A percentile compares a stretch with the other conserved stretches of the same genome.
phyloP scores from a whole-genome alignment of 2,329 filamentous ascomycete species.

The Penicillium janthinellum region DNA sequence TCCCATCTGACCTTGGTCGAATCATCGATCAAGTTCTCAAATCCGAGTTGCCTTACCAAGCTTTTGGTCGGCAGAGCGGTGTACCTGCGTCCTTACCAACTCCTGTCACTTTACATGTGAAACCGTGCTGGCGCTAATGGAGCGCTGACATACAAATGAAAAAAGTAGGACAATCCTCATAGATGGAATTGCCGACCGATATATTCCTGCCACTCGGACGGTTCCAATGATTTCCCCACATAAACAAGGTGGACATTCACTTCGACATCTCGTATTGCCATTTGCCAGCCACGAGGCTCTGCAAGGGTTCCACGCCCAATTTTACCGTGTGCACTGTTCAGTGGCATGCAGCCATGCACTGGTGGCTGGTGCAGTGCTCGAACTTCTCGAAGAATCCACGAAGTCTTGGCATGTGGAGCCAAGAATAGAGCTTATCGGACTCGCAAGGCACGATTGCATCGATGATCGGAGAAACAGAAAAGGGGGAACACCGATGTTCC shows the following conservation, averaged over 20 bases:
- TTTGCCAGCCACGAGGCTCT: not conserved
- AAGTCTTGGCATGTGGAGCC: not conserved
- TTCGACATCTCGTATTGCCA: not conserved
- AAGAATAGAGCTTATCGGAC: not conserved
- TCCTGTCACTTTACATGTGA: not conserved
- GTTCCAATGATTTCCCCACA: no score
- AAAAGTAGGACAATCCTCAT: not conserved
- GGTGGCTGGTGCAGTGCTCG: no score
- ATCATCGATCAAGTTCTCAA: no score
- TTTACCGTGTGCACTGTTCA: no score
- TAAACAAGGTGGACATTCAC: not conserved
- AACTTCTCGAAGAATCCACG: not conserved
- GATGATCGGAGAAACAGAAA: not conserved
- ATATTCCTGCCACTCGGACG: no score
- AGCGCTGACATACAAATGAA: not conserved
- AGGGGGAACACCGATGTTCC: not conserved
- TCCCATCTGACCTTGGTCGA: no score
- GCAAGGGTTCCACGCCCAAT: not conserved
- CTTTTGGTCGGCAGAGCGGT: not conserved
- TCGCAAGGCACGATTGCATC: not conserved
- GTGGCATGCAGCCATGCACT: no score
- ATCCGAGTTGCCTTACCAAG: not conserved
- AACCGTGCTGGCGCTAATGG: not conserved
- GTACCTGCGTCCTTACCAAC: not conserved
- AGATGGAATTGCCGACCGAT: not conserved